Evolutionary conservation across 495 filamentous ascomycete species (phyloP), one percentile per base, ranked within the genome.

Genomic region (Penicillium nucicola): DNA sequence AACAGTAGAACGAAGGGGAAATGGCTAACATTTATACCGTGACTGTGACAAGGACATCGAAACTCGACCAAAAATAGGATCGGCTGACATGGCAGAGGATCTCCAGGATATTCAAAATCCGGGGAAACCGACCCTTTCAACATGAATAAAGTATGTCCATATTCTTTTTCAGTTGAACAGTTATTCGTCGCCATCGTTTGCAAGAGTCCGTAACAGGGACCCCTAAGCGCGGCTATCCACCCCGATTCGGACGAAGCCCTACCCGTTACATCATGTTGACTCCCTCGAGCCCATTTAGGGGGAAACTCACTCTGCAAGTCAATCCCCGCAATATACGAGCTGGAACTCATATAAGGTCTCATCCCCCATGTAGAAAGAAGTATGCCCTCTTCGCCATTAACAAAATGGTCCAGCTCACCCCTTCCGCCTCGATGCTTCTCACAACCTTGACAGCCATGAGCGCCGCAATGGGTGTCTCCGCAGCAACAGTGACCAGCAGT

Each of bases 401-500:
- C 45, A 48, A 17, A 14, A 48, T 48, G 45, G 25, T 48, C 6
- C 34, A 48, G 25, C 18, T 48, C 35, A 40, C 15, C 25, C 25
- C 25, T 2, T 28, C 25, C 25, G 7, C 5, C 35, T n/a, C 45
- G 38, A 43, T 56, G 32, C 39, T 55, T 0, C 30, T 60, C n/a
- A 36, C 42, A 31, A 40, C 51, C 14, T n/a, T 58, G 23, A 28
- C 51, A 15, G 17, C 55, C 9, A 42, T 61, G 19, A 39, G 41
- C 12, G 50, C 38, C 13, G 25, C 25, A 1, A 52, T 53, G 14
- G 45, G 49, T 31, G 52, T 48, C 45, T 48, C 51, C 5, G 52
- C 41, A 1, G 44, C 50, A 38, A 58, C 51, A 1, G 45, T 58
- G 8, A 48, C 61, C 10, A 46, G 55, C 30, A 64, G 58, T 31